These are phyloP conservation scores for Apiospora malaysiana DNA, from an alignment of 2,329 filamentous ascomycete genomes.

Conservation along the genomic window DNA sequence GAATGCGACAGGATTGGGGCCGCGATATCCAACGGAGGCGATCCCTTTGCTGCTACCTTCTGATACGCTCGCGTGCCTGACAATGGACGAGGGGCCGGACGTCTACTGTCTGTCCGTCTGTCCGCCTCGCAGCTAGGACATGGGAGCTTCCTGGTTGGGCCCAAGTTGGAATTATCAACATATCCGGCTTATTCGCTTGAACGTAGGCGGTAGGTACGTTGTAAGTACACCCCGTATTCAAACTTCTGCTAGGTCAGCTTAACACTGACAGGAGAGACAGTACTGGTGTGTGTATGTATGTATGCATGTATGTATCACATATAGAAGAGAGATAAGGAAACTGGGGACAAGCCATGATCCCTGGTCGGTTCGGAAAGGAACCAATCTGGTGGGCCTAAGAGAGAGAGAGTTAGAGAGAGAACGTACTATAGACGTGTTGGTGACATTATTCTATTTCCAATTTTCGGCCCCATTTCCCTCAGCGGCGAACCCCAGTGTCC, in stretches of 20 bases:
- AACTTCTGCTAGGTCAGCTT: too few relatives aligned
- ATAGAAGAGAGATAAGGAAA: background rate
- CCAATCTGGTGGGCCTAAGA: constrained; percentile 14
- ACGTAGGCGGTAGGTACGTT: too few relatives aligned
- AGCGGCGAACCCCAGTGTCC: background rate
- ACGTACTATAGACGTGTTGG: background rate
- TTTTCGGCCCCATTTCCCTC: constrained; percentile 3
- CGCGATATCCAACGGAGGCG: background rate
- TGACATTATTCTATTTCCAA: constrained; percentile 18
- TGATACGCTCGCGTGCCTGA: background rate
- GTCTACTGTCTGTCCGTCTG: too few relatives aligned
- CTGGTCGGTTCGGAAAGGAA: background rate
- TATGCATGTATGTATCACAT: too few relatives aligned
- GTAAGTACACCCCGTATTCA: too few relatives aligned
- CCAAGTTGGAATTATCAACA: background rate
- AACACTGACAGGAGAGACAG: background rate
- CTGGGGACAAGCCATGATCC: background rate
- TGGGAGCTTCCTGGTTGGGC: constrained; percentile 8
- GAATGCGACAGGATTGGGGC: background rate
- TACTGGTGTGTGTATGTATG: too few relatives aligned
- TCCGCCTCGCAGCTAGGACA: background rate
- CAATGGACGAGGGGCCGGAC: background rate
- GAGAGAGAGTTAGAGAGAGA: background rate
- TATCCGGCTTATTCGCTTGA: too few relatives aligned
- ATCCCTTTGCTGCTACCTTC: background rate